Conservation (phyloP, 202 grass and related monocot species). For the Brachypodium distachyon region DNA sequence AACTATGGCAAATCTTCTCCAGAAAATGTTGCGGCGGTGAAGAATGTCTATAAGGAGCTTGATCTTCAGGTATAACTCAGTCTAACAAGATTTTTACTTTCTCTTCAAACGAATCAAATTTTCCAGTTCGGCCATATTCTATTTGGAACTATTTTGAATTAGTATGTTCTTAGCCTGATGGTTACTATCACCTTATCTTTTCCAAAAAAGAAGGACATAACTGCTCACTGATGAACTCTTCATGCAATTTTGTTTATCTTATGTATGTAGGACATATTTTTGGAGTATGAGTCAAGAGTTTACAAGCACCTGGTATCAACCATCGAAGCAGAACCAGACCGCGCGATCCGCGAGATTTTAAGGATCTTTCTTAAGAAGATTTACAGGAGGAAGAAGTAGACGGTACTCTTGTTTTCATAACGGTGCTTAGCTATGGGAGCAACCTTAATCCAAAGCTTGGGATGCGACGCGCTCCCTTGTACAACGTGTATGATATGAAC, state of each 20-base stretch:
- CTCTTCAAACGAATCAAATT: not conserved
- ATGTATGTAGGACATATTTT: constrained; percentile 37
- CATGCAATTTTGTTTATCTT: not conserved
- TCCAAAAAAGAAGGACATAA: not conserved
- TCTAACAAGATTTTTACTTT: not conserved
- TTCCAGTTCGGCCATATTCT: not conserved
- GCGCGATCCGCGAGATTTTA: constrained; percentile 36
- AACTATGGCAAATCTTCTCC: constrained; percentile 54
- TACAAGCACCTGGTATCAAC: constrained; percentile 52
- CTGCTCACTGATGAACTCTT: not conserved
- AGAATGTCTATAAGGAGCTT: constrained; percentile 54
- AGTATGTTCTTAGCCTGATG: not conserved
- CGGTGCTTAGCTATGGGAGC: not conserved
- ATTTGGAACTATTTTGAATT: not conserved
- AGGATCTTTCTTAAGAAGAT: constrained; percentile 62
- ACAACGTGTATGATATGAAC: not conserved
- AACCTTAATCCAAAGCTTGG: not conserved
- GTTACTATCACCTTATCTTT: not conserved
- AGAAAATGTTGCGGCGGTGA: constrained; percentile 47
- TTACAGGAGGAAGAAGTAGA: constrained; percentile 65
- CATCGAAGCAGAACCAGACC: constrained; percentile 35
- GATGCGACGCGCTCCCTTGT: not conserved
- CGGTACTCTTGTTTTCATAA: not conserved
- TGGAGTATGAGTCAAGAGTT: constrained; percentile 56
- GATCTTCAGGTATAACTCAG: constrained; percentile 44